These are phyloP conservation scores for Pestalotiopsis sp. DNA, from an alignment of 2,329 filamentous ascomycete genomes.

Conservation along the genomic window DNA sequence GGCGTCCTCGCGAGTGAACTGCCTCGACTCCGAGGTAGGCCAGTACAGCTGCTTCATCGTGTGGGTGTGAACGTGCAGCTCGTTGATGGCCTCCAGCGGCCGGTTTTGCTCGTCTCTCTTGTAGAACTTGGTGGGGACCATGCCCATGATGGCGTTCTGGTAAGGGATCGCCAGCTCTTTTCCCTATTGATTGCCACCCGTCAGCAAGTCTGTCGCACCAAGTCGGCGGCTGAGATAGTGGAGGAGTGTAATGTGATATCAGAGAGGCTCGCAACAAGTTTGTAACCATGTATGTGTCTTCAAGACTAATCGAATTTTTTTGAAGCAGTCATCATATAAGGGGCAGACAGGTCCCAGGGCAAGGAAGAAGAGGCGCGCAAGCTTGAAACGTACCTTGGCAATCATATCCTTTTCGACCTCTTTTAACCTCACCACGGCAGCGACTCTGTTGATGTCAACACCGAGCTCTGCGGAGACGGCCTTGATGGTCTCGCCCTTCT, in stretches of 20 bases:
- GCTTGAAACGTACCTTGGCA: slow-evolving; percentile 63
- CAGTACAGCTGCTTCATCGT: slow-evolving; percentile 67
- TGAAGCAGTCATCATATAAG: slow-evolving; percentile 54
- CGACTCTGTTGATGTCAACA: slow-evolving; percentile 82
- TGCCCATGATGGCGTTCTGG: slow-evolving; percentile 71
- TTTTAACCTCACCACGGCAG: slow-evolving; percentile 82
- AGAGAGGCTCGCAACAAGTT: slow-evolving; percentile 75
- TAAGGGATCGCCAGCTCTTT: slow-evolving; percentile 79
- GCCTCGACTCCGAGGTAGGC: slow-evolving; percentile 63
- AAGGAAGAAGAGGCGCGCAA: slow-evolving; percentile 11
- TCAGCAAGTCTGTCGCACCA: slow-evolving; percentile 21
- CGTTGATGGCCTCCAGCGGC: slow-evolving; percentile 64
- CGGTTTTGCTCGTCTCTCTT: slow-evolving; percentile 48
- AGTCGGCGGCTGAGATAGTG: slow-evolving; percentile 15
- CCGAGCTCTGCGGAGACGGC: slow-evolving; percentile 75
- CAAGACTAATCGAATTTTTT: slow-evolving; percentile 99
- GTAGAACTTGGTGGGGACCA: slow-evolving; percentile 75
- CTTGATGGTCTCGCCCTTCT: slow-evolving; percentile 69
- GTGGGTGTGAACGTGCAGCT: slow-evolving; percentile 62
- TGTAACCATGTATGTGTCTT: slow-evolving; percentile 95
- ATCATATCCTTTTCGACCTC: slow-evolving; percentile 81
- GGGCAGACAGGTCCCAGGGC: slow-evolving; percentile 13
- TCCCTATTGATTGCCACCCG: slow-evolving; percentile 52
- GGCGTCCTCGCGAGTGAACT: slow-evolving; percentile 66
- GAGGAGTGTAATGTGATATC: slow-evolving; percentile 38